phyloP scores from a whole-genome alignment of 2,329 filamentous ascomycete genomes.

The Nigrograna mackinnonii region DNA sequence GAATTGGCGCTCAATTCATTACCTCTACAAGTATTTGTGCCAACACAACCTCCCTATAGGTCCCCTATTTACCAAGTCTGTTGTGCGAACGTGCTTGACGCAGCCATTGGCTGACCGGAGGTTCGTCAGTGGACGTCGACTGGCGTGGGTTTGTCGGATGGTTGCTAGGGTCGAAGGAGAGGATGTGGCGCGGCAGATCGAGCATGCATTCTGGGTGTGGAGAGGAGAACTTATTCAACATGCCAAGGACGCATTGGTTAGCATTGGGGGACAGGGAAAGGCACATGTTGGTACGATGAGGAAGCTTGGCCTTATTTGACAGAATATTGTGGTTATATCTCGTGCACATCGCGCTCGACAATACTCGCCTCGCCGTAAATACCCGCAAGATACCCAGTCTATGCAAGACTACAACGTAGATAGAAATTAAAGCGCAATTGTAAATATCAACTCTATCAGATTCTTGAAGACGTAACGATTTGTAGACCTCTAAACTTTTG shows the following conservation, averaged over 20 bases:
- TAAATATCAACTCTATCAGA: background rate
- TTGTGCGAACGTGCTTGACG: conserved; percentile 26
- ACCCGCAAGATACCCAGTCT: too few species aligned
- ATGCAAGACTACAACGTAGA: background rate
- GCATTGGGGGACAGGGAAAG: conserved; percentile 20
- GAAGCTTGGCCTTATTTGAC: conserved; percentile 29
- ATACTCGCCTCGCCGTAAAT: too few species aligned
- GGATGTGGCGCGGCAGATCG: conserved; percentile 26
- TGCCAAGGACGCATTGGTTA: conserved; percentile 20
- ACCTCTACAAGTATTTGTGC: conserved; percentile 30
- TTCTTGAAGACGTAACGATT: background rate
- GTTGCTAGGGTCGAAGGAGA: conserved; percentile 33
- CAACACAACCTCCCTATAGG: conserved; percentile 22
- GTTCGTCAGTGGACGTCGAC: conserved; percentile 29
- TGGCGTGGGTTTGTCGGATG: conserved; percentile 32
- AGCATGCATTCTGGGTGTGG: conserved; percentile 28
- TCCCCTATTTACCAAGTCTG: conserved; percentile 31
- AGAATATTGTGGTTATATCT: too few species aligned
- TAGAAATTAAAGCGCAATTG: background rate
- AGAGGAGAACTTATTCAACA: conserved; percentile 30
- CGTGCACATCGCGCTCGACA: too few species aligned
- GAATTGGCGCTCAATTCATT: conserved; percentile 28
- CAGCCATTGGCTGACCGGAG: conserved; percentile 28
- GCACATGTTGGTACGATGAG: conserved; percentile 33
- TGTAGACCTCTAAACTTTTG: background rate